Conservation (phyloP, 768 basidiomycete species). For the Tylopilus balloui region DNA sequence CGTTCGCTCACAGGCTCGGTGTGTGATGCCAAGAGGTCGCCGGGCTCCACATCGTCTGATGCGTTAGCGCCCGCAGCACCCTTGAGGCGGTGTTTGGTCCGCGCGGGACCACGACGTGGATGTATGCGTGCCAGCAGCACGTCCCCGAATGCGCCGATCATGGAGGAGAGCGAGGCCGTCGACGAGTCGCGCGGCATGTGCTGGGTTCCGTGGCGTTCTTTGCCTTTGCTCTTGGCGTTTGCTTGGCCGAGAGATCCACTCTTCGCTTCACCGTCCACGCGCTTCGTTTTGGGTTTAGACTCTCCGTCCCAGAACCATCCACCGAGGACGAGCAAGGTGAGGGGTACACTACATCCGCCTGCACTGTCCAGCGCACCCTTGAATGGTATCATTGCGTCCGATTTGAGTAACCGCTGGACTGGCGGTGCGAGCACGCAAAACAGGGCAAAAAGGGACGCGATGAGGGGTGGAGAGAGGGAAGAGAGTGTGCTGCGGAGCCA, state of each 20-base stretch:
- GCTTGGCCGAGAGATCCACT: neutral
- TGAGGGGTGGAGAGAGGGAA: conserved; percentile 88
- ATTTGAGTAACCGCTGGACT: conserved; percentile 65
- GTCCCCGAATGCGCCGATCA: conserved; percentile 19
- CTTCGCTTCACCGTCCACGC: neutral
- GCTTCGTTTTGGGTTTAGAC: neutral
- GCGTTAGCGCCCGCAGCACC: neutral
- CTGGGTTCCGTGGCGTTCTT: neutral
- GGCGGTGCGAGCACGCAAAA: conserved; percentile 74
- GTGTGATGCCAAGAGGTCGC: conserved; percentile 1
- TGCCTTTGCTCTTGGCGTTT: conserved; percentile 8
- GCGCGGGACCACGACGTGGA: neutral
- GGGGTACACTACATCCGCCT: conserved; percentile 78
- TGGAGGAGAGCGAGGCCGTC: conserved; percentile 16
- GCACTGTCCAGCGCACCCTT: conserved; percentile 63
- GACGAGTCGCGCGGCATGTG: conserved; percentile 8
- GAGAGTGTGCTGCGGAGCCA: conserved; percentile 13
- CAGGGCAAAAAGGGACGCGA: conserved; percentile 72
- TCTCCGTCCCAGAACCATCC: conserved; percentile 74
- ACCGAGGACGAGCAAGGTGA: conserved; percentile 89
- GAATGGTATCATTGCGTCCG: conserved; percentile 54
- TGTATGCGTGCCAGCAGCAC: conserved; percentile 9
- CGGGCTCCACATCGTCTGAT: conserved; percentile 7
- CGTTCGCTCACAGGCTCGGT: conserved; percentile 1
- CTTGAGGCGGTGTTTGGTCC: neutral